Evolutionary conservation across 148 eudicot genomes (phyloP), one percentile per base, ranked within the genome.

Genomic region (Rhododendron williamsianum): DNA sequence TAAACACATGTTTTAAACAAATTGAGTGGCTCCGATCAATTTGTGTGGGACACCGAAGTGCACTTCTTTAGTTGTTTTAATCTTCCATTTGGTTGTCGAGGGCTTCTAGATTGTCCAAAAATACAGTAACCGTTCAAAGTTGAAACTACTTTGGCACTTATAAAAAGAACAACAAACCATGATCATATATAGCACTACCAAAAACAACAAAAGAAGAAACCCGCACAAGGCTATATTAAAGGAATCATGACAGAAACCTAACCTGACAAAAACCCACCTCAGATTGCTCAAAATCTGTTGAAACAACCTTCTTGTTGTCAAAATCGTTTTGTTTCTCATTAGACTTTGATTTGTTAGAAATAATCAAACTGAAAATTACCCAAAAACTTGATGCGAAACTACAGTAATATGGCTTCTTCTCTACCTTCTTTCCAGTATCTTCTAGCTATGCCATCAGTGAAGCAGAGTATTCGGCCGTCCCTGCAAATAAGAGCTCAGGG

Each of bases 401-500:
- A 36, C 19, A 67, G 73, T 10, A 73, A 73, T 15, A 58, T 73
- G 84, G 81, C 84, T 2, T 73, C 9, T 86, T 86, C 84, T 5
- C 6, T 48, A n/a, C 65, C 35, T 51, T 49, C 16, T 10, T 35
- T 80, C 41, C 76, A 12, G 2, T 43, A 45, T 49, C 2, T 72
- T 73, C 60, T 58, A 9, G 19, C 82, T 56, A 12, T 58, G 35
- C 60, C 84, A 54, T 81, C 81, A 43, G 12, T 60, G 35, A 77
- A 78, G 76, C 33, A 9, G 58, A 60, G 27, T 58, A 43, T 19
- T 19, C 74, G 67, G 0, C 35, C 48, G 15, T 82, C 77, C 52
- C 65, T 86, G 74, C 85, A 76, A 65, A 65, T 90, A 15, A 82
- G 83, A 86, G 90, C 91, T 83, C 91, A 86, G 19, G 83, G 80